Conservation (phyloP, 2,329 filamentous ascomycete species). For the Aspergillus flavus region DNA sequence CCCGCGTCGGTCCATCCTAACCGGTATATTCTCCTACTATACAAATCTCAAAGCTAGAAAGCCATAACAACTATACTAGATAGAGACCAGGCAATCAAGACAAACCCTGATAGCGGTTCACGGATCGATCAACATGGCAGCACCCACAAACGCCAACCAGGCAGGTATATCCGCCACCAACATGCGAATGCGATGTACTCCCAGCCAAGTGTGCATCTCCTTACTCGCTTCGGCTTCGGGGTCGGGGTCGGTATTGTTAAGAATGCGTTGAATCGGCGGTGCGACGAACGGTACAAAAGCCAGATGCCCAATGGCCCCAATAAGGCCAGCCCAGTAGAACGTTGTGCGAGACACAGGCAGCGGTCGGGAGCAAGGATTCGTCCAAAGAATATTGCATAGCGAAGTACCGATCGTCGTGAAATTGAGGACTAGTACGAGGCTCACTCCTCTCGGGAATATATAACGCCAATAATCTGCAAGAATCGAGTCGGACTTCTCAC, state of each 20-base stretch:
- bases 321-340: conserved; percentile 22
- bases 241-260: conserved; percentile 12
- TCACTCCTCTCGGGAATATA: conserved; percentile 17
- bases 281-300: conserved; percentile 21
- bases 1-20: background rate
- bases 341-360: conserved; percentile 8
- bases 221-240: conserved; percentile 8
- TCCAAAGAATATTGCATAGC: conserved; percentile 11
- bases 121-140: background rate
- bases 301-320: conserved; percentile 18
- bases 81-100: background rate
- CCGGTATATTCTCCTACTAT: background rate
- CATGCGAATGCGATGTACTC: conserved; percentile 12
- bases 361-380: background rate
- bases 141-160: conserved; percentile 17
- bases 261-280: conserved; percentile 15
- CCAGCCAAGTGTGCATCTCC: conserved; percentile 18
- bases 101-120: background rate
- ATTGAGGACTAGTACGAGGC: conserved; percentile 17
- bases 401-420: conserved; percentile 16
- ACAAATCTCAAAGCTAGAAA: background rate
- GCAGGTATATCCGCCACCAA: conserved; percentile 12
- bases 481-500: background rate
- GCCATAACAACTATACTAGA: background rate
- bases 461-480: background rate